Percentiles rank a stretch among this genome's conserved stretches.
phyloP scores from a whole-genome alignment of 2,329 filamentous ascomycete species.

The Eutypa lata region DNA sequence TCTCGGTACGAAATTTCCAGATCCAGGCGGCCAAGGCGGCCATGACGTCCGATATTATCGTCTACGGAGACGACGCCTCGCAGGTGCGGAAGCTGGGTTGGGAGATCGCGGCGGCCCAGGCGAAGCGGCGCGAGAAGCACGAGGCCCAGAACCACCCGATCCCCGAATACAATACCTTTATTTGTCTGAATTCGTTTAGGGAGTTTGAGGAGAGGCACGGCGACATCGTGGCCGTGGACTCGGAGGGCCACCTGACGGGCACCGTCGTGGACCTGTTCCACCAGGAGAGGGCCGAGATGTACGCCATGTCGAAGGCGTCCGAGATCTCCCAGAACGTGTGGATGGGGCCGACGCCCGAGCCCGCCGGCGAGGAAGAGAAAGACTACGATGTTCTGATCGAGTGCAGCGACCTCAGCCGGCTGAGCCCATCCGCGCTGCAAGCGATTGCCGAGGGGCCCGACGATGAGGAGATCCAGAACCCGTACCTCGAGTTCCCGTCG shows the following conservation, averaged over 20 bases:
- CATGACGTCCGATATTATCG: slow-evolving; percentile 83
- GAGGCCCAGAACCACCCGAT: slow-evolving; percentile 51
- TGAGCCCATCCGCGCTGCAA: slow-evolving; percentile 67
- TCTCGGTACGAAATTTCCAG: slow-evolving; percentile 95
- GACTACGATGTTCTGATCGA: slow-evolving; percentile 84
- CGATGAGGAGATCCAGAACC: slow-evolving; percentile 34
- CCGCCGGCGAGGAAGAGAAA: slow-evolving; percentile 53
- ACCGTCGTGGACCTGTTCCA: slow-evolving; percentile 84
- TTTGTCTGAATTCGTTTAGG: slow-evolving; percentile 61
- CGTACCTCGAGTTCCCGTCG: slow-evolving; percentile 76
- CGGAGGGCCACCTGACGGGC: slow-evolving; percentile 67
- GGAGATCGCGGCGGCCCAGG: slow-evolving; percentile 73
- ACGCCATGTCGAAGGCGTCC: slow-evolving; percentile 82
- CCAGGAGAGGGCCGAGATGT: slow-evolving; percentile 90
- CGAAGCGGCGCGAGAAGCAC: slow-evolving; percentile 67
- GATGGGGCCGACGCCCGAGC: slow-evolving; percentile 82
- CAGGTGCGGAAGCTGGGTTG: slow-evolving; percentile 61
- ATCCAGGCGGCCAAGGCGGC: slow-evolving; percentile 90
- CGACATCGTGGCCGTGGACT: slow-evolving; percentile 73
- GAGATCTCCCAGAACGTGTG: slow-evolving; percentile 89
- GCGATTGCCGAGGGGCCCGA: slow-evolving; percentile 57
- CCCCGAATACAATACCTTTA: slow-evolving; percentile 80
- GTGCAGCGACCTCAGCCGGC: slow-evolving; percentile 77
- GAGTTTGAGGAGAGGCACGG: slow-evolving; percentile 69
- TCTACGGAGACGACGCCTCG: slow-evolving; percentile 75